phyloP scores from a whole-genome alignment of 139 green algal genomes.

The Chlorella sp. region DNA sequence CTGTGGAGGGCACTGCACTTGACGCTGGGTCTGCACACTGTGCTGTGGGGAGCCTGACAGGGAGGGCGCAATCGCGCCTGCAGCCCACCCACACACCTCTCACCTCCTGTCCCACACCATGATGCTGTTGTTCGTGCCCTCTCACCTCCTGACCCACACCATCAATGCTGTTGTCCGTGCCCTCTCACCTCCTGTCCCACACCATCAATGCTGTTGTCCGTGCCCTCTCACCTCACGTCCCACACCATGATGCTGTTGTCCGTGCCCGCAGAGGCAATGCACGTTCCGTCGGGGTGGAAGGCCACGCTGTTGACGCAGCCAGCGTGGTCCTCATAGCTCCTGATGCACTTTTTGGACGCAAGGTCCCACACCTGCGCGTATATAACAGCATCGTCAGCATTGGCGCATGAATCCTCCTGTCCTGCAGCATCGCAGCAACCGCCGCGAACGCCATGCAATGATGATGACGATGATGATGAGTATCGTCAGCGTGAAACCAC shows the following conservation, averaged over 20 bases:
- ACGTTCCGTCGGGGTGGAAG: slow-evolving; percentile 85
- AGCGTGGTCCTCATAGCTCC: slow-evolving; percentile 58
- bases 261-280: slow-evolving; percentile 50
- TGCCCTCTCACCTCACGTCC: slow-evolving; percentile 19
- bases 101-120: background rate
- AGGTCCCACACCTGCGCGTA: slow-evolving; percentile 71
- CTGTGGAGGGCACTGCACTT: too few relatives aligned
- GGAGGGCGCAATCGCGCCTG: too few relatives aligned
- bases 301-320: slow-evolving; percentile 50
- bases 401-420: background rate
- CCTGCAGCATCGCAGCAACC: background rate
- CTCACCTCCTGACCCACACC: background rate
- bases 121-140: background rate
- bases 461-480: background rate
- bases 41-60: too few relatives aligned
- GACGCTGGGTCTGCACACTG: too few relatives aligned
- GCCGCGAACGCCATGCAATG: background rate
- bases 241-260: slow-evolving; percentile 68
- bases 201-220: too few relatives aligned
- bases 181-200: background rate
- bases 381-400: too few relatives aligned
- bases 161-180: background rate
- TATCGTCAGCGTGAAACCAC: background rate
- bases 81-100: too few relatives aligned
- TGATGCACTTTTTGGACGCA: slow-evolving; percentile 46